phyloP scores from a whole-genome alignment of 805 yeast species.

The Wickerhamomyces rabaulensis region DNA sequence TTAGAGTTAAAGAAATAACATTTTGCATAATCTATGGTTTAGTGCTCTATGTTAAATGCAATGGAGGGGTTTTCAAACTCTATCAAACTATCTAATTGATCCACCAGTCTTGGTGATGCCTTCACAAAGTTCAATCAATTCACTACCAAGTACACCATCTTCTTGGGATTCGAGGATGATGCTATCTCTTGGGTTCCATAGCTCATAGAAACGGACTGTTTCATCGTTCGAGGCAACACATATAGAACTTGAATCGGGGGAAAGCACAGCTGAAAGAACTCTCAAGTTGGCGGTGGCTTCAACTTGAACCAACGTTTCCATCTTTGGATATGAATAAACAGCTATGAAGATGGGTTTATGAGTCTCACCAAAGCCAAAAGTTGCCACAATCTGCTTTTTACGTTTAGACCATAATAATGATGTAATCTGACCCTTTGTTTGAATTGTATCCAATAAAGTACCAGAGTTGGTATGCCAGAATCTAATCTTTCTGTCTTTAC shows the following conservation, averaged over 20 bases:
- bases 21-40: background rate
- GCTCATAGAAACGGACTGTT: conserved; percentile 65
- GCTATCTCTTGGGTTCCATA: conserved; percentile 51
- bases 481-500: conserved; percentile 69
- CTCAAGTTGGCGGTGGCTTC: conserved; percentile 48
- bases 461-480: conserved; percentile 88
- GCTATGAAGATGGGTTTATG: conserved; percentile 47
- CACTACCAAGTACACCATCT: conserved; percentile 48
- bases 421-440: conserved; percentile 72
- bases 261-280: conserved; percentile 57
- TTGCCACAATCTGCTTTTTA: conserved; percentile 62
- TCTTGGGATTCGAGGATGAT: conserved; percentile 35
- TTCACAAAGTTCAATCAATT: conserved; percentile 52
- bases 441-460: conserved; percentile 50
- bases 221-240: conserved; percentile 78
- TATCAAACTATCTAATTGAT: conserved; percentile 19
- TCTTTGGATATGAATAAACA: conserved; percentile 63
- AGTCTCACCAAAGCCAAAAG: conserved; percentile 72
- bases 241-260: conserved; percentile 58
- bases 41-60: background rate
- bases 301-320: conserved; percentile 44
- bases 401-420: conserved; percentile 70
- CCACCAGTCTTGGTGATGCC: conserved; percentile 36
- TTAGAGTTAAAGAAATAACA: background rate
- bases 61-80: background rate